Base-by-base conservation (phyloP, 768 basidiomycete genomes). In the Phlebiopsis flavidoalba region DNA sequence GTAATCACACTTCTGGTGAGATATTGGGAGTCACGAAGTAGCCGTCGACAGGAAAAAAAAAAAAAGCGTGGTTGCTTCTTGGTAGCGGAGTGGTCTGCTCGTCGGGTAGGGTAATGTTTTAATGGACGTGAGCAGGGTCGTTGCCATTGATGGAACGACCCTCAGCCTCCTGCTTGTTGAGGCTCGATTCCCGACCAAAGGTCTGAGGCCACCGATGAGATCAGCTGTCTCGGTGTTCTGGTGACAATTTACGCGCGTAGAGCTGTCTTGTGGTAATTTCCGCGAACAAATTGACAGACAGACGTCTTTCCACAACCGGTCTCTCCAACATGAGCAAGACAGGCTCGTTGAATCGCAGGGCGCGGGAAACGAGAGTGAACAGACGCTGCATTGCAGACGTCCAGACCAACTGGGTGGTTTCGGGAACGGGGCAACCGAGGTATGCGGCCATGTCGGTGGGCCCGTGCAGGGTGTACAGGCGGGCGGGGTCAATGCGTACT, bases 191-290 rank as follows among this genome's bases (percentile, higher is more conserved):
- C 96, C n/a, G n/a, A n/a, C 86, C 11, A 93, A 77, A 5, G 96
- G 96, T 36, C 96, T 83, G 65, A 97, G 82, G 40, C 94, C 92
- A 19, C 97, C 97, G 54, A 98, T 92, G 22, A 99, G 78, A 71
- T 99, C 97, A 11, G 95, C 93, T 0, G 96, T 97, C 75, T 99
- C 97, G 26, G 95, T 98, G 69, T 97, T 98, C 73, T 97, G 95
- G 71, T 99, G 97, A 68, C 97, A 98, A 65, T 93, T 98, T 64
- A 99, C 82, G 4, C 85, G n/a, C 79, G 65, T 88, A 77, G 26
- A 99, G 77, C 37, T 71, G 75, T 67, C 84, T 85, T 24, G 74
- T 73, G 22, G 82, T 74, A 1, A 85, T 84, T 48, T 87, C 81
- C 0, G 97, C 90, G 64, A 89, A 89, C 5, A 94, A n/a, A 76